These are phyloP conservation scores for Xylariaceae sp. DNA, from an alignment of 2,329 filamentous ascomycete genomes.

Conservation along the genomic window DNA sequence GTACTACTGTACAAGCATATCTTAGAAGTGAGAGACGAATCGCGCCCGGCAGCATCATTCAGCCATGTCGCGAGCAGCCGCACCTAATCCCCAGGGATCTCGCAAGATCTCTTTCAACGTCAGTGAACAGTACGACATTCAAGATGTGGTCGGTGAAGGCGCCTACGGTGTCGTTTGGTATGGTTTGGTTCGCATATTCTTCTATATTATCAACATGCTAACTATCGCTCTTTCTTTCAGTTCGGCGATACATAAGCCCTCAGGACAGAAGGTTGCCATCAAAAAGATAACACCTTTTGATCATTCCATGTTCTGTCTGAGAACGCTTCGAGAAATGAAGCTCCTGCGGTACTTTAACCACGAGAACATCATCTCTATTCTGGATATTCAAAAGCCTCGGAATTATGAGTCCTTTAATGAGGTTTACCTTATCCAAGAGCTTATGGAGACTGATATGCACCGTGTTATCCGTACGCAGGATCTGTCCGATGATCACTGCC, in stretches of 20 bases:
- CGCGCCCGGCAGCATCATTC: slow-evolving; percentile 1
- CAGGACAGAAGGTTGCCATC: slow-evolving; percentile 97
- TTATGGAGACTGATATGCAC: slow-evolving; percentile 99
- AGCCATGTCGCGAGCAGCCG: slow-evolving; percentile 63
- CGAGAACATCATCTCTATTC: slow-evolving; percentile 99
- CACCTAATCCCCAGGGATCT: slow-evolving; percentile 66
- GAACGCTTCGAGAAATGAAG: slow-evolving; percentile 99
- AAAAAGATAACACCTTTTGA: slow-evolving; percentile 99
- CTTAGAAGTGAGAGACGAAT: neutral
- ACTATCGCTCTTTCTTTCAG: slow-evolving; percentile 51
- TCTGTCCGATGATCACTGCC: slow-evolving; percentile 97
- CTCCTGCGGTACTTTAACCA: slow-evolving; percentile 98
- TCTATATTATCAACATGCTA: slow-evolving; percentile 11
- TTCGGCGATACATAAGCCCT: slow-evolving; percentile 97
- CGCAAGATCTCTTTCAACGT: slow-evolving; percentile 99
- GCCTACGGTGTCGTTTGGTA: slow-evolving; percentile 99
- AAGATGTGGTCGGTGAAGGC: slow-evolving; percentile 98
- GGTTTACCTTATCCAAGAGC: slow-evolving; percentile 98
- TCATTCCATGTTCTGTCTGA: slow-evolving; percentile 97
- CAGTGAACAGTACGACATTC: slow-evolving; percentile 98
- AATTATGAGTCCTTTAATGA: slow-evolving; percentile 97
- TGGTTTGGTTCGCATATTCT: slow-evolving; percentile 44
- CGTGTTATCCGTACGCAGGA: slow-evolving; percentile 98
- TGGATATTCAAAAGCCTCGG: slow-evolving; percentile 97
- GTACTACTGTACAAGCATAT: slow-evolving; percentile 5